Base-by-base conservation (phyloP, 108 stramenopile genomes). In the Conticribra guillardii region DNA sequence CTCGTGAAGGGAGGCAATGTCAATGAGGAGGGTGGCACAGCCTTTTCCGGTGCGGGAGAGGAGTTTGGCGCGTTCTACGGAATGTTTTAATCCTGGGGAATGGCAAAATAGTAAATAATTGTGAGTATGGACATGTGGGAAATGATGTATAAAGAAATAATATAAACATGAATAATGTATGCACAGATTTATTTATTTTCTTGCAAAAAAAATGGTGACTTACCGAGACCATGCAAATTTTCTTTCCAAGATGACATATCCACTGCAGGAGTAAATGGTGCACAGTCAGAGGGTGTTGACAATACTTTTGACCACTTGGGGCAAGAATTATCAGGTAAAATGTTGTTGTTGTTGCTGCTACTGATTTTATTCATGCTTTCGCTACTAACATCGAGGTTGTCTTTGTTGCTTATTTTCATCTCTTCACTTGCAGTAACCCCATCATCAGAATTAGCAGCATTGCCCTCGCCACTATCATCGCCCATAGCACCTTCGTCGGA, bases 181-280 rank as follows among this genome's bases (percentile, higher is more conserved):
- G 50, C 4, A 22, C 22, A 18, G 5, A 51, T 4, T 37, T 32
- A 34, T 59, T 41, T 41, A n/a, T n/a, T n/a, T n/a, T n/a, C n/a
- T n/a, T n/a, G n/a, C n/a, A n/a, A 11, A 41, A 41, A 11, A 41
- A 41, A 59, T 11, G 11, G 8, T 41, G 11, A 41, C 37, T 41
- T 41, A 41, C 64, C 75, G 22, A 68, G 29, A 22, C 75, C 75
- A 24, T 76, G 75, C 21, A 74, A 54, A 44, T 65, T 74, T 50
- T 60, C 51, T 29, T 65, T 65, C 3, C 44, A 50, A 17, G 55
- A 34, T 49, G 47, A 47, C 1, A 65, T 58, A 26, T 74, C 73
- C 7, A 41, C 21, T 37, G 64, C 9, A 21, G 73, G 73, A 19
- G 73, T 74, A 33, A 56, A 74, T 24, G 44, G 33, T 1, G 64